Evolutionary conservation across 2,329 filamentous ascomycete species (phyloP).

Genomic region (Cryphonectria nitschkei): DNA sequence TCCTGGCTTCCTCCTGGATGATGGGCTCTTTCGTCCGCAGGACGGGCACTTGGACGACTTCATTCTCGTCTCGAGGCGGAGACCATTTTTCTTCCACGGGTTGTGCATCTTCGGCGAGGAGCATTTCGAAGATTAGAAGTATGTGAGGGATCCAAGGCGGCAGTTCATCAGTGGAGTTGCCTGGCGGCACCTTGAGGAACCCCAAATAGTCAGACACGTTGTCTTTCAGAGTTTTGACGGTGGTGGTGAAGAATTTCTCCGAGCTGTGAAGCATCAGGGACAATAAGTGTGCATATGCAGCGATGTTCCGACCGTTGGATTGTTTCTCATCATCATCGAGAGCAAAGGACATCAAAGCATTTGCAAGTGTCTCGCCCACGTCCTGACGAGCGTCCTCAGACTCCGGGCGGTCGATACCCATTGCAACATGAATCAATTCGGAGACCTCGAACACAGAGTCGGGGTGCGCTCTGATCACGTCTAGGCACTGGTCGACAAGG

Average conservation of each 20-base stretch:
- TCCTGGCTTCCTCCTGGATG: constrained; percentile 67
- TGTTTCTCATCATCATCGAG: constrained; percentile 68
- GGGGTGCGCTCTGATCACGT: constrained; percentile 86
- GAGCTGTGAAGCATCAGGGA: constrained; percentile 85
- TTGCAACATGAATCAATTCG: constrained; percentile 77
- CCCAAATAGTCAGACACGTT: constrained; percentile 75
- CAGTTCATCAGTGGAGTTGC: constrained; percentile 73
- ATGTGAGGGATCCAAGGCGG: constrained; percentile 93
- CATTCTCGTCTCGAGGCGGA: constrained; percentile 53
- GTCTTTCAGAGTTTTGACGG: constrained; percentile 73
- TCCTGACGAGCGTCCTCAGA: constrained; percentile 65
- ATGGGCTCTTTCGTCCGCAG: constrained; percentile 64
- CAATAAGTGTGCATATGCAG: constrained; percentile 89
- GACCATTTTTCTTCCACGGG: constrained; percentile 76
- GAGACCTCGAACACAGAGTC: constrained; percentile 88
- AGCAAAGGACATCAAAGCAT: constrained; percentile 75
- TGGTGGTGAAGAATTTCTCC: constrained; percentile 74
- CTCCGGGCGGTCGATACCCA: constrained; percentile 57
- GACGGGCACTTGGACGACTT: constrained; percentile 56
- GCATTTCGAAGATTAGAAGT: constrained; percentile 84
- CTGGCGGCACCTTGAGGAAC: constrained; percentile 74
- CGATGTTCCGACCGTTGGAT: constrained; percentile 65
- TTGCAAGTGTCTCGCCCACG: constrained; percentile 80
- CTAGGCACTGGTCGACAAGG: constrained; percentile 86
- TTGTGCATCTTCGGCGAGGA: constrained; percentile 87